phyloP scores from a whole-genome alignment of 371 early-diverging fungal genomes.

The Mortierella sp. region DNA sequence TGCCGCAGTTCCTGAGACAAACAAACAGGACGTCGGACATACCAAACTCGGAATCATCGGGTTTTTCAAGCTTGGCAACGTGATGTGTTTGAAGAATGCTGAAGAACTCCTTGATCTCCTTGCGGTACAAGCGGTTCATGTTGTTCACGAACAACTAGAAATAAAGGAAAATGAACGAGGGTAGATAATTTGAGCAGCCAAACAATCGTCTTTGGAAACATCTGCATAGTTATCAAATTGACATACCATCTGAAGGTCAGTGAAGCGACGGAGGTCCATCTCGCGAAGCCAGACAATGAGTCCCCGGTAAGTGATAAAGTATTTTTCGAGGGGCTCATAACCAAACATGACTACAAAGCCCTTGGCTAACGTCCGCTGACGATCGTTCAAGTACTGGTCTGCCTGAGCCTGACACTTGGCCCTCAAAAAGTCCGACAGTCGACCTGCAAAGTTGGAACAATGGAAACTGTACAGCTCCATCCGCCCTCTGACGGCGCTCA shows the following conservation, averaged over 20 bases:
- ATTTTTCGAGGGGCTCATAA: constrained; percentile 83
- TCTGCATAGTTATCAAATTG: background rate
- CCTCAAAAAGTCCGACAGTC: constrained; percentile 84
- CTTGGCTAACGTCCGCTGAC: constrained; percentile 61
- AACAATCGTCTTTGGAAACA: background rate
- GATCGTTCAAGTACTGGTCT: constrained; percentile 68
- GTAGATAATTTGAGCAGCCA: background rate
- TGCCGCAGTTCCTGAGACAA: background rate
- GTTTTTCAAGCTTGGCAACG: constrained; percentile 47
- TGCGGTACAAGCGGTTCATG: constrained; percentile 68
- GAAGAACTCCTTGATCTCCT: constrained; percentile 73
- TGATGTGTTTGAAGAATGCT: constrained; percentile 39
- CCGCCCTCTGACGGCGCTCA: constrained; percentile 86
- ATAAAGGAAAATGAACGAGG: background rate
- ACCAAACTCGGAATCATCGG: constrained; percentile 63
- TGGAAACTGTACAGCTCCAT: constrained; percentile 83
- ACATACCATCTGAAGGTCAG: constrained; percentile 86
- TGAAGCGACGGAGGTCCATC: constrained; percentile 88
- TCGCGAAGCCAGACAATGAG: constrained; percentile 93
- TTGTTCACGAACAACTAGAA: constrained; percentile 69
- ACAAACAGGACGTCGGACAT: background rate
- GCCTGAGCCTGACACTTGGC: constrained; percentile 60
- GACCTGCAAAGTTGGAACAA: constrained; percentile 82
- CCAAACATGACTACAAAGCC: constrained; percentile 61
- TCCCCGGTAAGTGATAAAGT: constrained; percentile 85